These are phyloP conservation scores for Ogataea pignaliae DNA, from an alignment of 805 yeast species.

Conservation along the genomic window DNA sequence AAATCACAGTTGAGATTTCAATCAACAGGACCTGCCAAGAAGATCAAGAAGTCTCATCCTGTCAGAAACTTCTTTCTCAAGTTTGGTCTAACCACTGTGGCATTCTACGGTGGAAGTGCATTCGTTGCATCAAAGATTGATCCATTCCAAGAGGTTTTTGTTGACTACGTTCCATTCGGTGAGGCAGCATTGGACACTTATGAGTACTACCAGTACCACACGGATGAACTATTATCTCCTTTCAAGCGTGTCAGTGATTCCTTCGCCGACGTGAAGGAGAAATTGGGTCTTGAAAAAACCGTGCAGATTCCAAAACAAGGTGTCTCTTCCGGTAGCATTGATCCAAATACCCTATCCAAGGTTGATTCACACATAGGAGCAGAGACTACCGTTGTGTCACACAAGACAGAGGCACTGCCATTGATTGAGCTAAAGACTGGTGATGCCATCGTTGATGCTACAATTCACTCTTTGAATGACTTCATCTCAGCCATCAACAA, in stretches of 20 bases:
- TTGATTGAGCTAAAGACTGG: conserved; percentile 26
- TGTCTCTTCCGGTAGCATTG: conserved; percentile 31
- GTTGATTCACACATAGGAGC: conserved; percentile 4
- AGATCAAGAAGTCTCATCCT: conserved; percentile 20
- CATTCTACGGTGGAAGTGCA: conserved; percentile 56
- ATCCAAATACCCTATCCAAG: conserved; percentile 8
- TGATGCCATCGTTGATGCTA: conserved; percentile 31
- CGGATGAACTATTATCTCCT: conserved; percentile 15
- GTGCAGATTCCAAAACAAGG: conserved; percentile 37
- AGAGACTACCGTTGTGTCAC: conserved; percentile 11
- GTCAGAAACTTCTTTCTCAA: conserved; percentile 24
- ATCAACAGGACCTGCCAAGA: conserved; percentile 13
- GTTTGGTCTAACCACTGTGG: conserved; percentile 21
- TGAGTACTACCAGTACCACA: conserved; percentile 34
- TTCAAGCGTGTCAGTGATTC: conserved; percentile 22
- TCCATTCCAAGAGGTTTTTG: conserved; percentile 55
- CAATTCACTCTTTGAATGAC: conserved; percentile 33
- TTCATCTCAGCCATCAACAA: conserved; percentile 29
- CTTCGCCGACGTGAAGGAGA: conserved; percentile 33
- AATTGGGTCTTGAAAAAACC: conserved; percentile 37
- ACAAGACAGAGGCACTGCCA: conserved; percentile 21
- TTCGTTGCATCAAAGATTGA: conserved; percentile 52
- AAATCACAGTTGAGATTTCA: conserved; percentile 19
- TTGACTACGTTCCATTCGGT: conserved; percentile 62
- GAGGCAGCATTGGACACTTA: conserved; percentile 47